Evolutionary conservation across 306 rosid species (phyloP), one percentile per base, ranked within the genome.

Genomic region (Vachellia pachyceras): DNA sequence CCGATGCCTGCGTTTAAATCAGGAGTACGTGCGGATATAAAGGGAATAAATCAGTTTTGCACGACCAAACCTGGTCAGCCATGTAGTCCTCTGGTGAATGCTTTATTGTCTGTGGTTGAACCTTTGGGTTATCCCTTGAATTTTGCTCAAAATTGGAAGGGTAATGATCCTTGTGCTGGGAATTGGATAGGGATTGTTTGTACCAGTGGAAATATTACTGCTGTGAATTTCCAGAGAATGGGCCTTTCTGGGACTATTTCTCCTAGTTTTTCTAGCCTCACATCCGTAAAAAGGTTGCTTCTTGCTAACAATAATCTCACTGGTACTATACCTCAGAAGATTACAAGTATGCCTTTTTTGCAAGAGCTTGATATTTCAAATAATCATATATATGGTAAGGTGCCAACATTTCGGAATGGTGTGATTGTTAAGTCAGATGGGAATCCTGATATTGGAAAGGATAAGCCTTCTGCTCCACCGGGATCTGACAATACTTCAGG

Each of bases 171-270:
- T 9, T 95, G 99, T 86, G 22, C 10, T 3, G 64, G 74, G 46
- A 9, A 20, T 37, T 95, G 97, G 95, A 42, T 5, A 2, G 98
- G 97, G 15, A 20, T 95, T 63, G 0, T 69, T 12, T 95, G 98
- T 80, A 10, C 20, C 2, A 79, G 8, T 6, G 76, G 76, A 1
- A 84, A 88, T 23, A 79, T 95, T 18, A 63, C 89, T 0, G 40
- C 85, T 54, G 73, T 95, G 14, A 93, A 90, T 75, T 93, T 95
- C 66, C 84, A 23, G 5, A 84, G 70, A 47, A 83, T 84, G 96
- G 90, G 89, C 20, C 83, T 93, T 10, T 57, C 75, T 7, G 99
- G 99, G 14, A 77, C 89, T 1, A 91, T 95, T 80, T 95, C 97
- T 72, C 85, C 92, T 1, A 84, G 50, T 29, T 95, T 88, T 77